Evolutionary conservation across 495 filamentous ascomycete genomes (phyloP).

Genomic region (Penicillium subrubescens): DNA sequence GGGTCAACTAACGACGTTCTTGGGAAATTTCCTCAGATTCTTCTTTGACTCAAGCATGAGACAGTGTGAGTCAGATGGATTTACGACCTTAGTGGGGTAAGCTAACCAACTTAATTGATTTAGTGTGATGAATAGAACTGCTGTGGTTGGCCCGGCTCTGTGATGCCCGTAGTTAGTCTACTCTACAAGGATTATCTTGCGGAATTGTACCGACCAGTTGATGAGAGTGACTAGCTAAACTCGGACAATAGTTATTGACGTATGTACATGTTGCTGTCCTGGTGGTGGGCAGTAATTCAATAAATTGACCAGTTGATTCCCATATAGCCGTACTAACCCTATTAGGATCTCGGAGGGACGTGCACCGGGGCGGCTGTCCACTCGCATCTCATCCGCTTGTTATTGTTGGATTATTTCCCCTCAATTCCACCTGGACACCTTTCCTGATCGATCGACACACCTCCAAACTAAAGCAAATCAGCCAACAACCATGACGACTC

Average conservation of each 20-base stretch:
- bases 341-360: background rate
- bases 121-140: background rate
- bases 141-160: background rate
- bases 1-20: no score
- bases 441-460: background rate
- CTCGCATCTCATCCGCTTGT: background rate
- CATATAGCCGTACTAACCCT: background rate
- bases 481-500: constrained; percentile 69
- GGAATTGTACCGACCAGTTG: background rate
- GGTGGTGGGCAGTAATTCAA: no score
- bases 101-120: background rate
- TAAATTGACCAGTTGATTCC: background rate
- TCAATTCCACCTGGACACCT: background rate
- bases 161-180: background rate
- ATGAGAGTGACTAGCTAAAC: background rate
- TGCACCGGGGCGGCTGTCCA: background rate
- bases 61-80: background rate
- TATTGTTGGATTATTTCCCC: background rate
- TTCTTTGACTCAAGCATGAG: background rate
- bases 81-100: background rate
- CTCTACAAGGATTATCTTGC: background rate
- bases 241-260: no score
- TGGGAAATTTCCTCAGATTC: background rate
- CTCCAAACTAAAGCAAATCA: background rate
- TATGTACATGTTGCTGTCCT: no score